Evolutionary conservation across 1,139 yeast species (phyloP), one percentile per base, ranked within the genome.

Genomic region (Yamadazyma pseudoaaseri): DNA sequence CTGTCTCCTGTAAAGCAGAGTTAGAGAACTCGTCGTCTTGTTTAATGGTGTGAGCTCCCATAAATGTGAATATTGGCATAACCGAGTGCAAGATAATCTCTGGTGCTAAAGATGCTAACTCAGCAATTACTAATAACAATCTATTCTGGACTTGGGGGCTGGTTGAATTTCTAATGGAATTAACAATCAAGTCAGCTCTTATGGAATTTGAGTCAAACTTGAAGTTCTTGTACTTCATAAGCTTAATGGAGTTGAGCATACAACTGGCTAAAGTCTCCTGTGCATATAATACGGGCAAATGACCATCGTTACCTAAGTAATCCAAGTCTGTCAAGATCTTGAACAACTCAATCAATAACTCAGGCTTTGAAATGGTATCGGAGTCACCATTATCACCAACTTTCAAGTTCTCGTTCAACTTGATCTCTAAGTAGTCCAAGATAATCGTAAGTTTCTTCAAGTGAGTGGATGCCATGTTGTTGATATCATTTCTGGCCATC

Each of bases 31-130:
- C 97, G 56, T 92, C 97, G 58, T 92, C 98, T 63, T 92, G 97
- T 53, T 96, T 82, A 33, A 94, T 78, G 9, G 97, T 89, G 51
- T 89, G 95, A 20, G 97, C 96, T 37, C 99, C 99, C 98, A 92
- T 92, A 52, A 92, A 94, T 0, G 98, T 94, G 66, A 92, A 92
- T 35, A 92, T 90, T 13, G 99, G 98, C 99, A 92, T 92, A 10
- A 94, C 96, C 3, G 97, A 86, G 62, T 94, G 97, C 44, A 94
- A 69, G 24, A 92, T 89, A 26, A 85, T 78, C 54, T 92, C 97
- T 6, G 98, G 96, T 12, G 92, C 87, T 37, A 90, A 65, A 1
- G 89, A 70, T 0, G 97, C 97, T 47, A 92, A 68, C 35, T 89
- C 84, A 3, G 97, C 86, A 48, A 92, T 81, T 13, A 92, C 90